Conservation (phyloP, 306 rosid species). For the Astragalus glycyphyllos region DNA sequence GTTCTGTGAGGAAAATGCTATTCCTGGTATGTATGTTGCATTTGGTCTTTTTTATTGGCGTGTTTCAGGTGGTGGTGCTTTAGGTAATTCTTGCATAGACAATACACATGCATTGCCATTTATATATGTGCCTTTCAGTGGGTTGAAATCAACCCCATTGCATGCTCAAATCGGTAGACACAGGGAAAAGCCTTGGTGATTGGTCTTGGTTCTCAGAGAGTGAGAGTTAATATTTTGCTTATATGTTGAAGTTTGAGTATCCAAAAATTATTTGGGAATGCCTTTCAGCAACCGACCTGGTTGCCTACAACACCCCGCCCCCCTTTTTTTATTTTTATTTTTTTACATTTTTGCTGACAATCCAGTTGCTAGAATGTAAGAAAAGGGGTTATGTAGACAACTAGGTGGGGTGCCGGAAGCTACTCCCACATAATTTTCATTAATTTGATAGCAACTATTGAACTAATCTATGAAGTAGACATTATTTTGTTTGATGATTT, state of each 20-base stretch:
- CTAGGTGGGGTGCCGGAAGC: too few species aligned
- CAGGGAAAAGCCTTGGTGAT: slow-evolving; percentile 6
- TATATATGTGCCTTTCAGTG: background rate
- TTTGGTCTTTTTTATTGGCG: slow-evolving; percentile 16
- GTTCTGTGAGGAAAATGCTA: slow-evolving; percentile 64
- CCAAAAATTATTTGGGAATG: background rate
- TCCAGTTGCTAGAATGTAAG: too few species aligned
- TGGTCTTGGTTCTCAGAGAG: slow-evolving; percentile 22
- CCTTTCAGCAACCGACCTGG: too few species aligned
- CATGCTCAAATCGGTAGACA: slow-evolving; percentile 8
- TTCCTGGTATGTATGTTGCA: slow-evolving; percentile 67
- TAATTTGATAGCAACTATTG: slow-evolving; percentile 6
- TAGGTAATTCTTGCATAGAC: slow-evolving; percentile 17
- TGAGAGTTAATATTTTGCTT: slow-evolving; percentile 24
- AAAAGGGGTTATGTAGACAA: too few species aligned
- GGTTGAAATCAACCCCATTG: slow-evolving; percentile 20
- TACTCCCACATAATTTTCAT: too few species aligned
- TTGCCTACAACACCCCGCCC: too few species aligned
- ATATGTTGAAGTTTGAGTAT: slow-evolving; percentile 16
- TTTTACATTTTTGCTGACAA: too few species aligned
- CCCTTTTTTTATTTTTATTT: too few species aligned
- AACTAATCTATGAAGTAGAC: slow-evolving; percentile 14
- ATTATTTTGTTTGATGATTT: slow-evolving; percentile 19
- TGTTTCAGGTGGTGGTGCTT: slow-evolving; percentile 32
- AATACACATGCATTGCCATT: slow-evolving; percentile 11